Evolutionary conservation across 108 stramenopile species (phyloP).

Genomic region (Fragilariopsis cylindrus): DNA sequence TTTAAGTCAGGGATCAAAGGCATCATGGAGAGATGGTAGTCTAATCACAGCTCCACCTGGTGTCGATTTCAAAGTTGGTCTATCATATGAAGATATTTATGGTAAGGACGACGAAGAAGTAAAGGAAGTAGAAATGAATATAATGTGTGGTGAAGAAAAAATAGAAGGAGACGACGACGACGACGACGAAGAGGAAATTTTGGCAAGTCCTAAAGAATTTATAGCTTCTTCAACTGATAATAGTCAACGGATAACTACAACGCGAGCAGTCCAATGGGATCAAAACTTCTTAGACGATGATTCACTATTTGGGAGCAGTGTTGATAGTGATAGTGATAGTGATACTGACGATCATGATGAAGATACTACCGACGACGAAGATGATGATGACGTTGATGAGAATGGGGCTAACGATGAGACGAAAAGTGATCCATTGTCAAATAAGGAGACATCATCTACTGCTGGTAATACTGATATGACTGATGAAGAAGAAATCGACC

Average conservation of each 20-base stretch:
- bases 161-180: neutral
- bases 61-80: slow-evolving; percentile 59
- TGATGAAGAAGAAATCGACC: slow-evolving; percentile 58
- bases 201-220: neutral
- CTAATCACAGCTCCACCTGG: slow-evolving; percentile 76
- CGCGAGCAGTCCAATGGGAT: slow-evolving; percentile 36
- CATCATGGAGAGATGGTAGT: slow-evolving; percentile 64
- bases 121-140: slow-evolving; percentile 9
- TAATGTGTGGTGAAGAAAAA: neutral
- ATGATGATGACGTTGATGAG: slow-evolving; percentile 33
- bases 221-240: slow-evolving; percentile 1
- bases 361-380: slow-evolving; percentile 19
- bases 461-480: neutral
- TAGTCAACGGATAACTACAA: neutral
- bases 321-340: slow-evolving; percentile 32
- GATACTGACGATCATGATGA: slow-evolving; percentile 31
- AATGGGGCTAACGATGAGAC: slow-evolving; percentile 17
- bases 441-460: neutral
- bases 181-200: slow-evolving; percentile 4
- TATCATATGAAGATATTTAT: slow-evolving; percentile 68
- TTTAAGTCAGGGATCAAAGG: slow-evolving; percentile 53
- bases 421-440: neutral
- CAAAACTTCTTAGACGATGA: slow-evolving; percentile 75
- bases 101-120: slow-evolving; percentile 29
- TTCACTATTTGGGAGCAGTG: slow-evolving; percentile 76